Evolutionary conservation across 2,329 filamentous ascomycete species (phyloP), one percentile per base, ranked within the genome.

Genomic region (Chrysoporthe puriensis): DNA sequence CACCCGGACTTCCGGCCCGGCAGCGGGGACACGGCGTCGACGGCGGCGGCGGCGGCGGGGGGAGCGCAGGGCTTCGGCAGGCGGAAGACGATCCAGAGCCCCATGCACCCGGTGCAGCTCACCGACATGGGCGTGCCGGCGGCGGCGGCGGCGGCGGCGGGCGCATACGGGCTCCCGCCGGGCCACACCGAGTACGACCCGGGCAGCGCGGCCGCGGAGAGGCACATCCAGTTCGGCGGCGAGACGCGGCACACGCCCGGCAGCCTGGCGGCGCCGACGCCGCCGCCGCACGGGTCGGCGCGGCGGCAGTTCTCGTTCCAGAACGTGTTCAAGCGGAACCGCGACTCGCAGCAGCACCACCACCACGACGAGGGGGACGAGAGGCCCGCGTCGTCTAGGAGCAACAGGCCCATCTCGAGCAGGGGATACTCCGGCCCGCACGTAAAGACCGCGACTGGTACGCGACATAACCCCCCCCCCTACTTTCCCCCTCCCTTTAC

Each of bases 221-320:
- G 76, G 43, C 82, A 82, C 59, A 80, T 86, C 58, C 85, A 86
- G 18, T 87, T 83, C 43, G 77, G 76, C 14, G 79, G 70, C 1
- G 78, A 79, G 9, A 74, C 79, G 8, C 72, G 76, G 16, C 74
- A 78, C 34, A 72, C 74, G 26, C 81, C 81, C 2, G 80, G 78
- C 61, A 77, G 78, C 62, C 81, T 77, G 70, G 78, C 84, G 14
- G 80, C 79, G 3, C 84, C 88, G 1, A 84, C 86, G 3, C 89
- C 90, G 1, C 89, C 89, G 4, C 88, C 85, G 3, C 68, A 69
- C 18, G 67, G 87, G 68, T 81, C 82, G 42, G 87, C 91, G 13
- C 86, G 83, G 71, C 86, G 95, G 69, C 93, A 97, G 76, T 99
- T 98, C 80, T 96, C 92, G 21, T 98, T 98, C 83, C 91, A 94